These are phyloP conservation scores for Aspergillus sclerotialis DNA, from an alignment of 2,329 filamentous ascomycete genomes.

Conservation along the genomic window DNA sequence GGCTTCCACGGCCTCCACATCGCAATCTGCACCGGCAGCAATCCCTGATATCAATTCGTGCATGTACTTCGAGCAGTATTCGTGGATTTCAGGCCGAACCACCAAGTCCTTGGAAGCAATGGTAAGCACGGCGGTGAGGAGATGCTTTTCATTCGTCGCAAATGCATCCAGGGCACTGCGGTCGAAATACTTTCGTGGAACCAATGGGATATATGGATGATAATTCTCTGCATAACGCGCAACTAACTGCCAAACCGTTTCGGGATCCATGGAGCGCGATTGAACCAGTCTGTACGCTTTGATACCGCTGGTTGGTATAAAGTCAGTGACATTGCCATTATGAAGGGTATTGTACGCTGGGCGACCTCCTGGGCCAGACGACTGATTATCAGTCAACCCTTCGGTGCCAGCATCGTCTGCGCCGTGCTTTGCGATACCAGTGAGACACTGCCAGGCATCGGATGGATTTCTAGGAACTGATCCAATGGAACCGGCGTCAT, in stretches of 20 bases:
- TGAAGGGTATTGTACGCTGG: slow-evolving; percentile 19
- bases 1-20: slow-evolving; percentile 65
- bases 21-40: slow-evolving; percentile 59
- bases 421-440: slow-evolving; percentile 37
- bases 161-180: slow-evolving; percentile 48
- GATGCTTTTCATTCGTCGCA: slow-evolving; percentile 56
- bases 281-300: slow-evolving; percentile 38
- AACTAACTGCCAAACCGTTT: slow-evolving; percentile 47
- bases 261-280: slow-evolving; percentile 39
- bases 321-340: slow-evolving; percentile 19
- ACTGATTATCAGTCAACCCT: slow-evolving; percentile 14
- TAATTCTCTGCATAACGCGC: slow-evolving; percentile 58
- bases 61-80: slow-evolving; percentile 63
- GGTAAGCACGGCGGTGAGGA: slow-evolving; percentile 63
- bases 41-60: slow-evolving; percentile 61
- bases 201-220: slow-evolving; percentile 64
- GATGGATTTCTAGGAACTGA: slow-evolving; percentile 41
- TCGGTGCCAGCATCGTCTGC: slow-evolving; percentile 17
- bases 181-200: slow-evolving; percentile 54
- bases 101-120: slow-evolving; percentile 66
- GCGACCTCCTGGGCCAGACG: slow-evolving; percentile 16
- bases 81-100: slow-evolving; percentile 56
- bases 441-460: slow-evolving; percentile 43
- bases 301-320: slow-evolving; percentile 27
- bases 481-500: slow-evolving; percentile 35